These are phyloP conservation scores for Yamadazyma philogaea DNA, from an alignment of 805 yeast genomes.

Conservation along the genomic window DNA sequence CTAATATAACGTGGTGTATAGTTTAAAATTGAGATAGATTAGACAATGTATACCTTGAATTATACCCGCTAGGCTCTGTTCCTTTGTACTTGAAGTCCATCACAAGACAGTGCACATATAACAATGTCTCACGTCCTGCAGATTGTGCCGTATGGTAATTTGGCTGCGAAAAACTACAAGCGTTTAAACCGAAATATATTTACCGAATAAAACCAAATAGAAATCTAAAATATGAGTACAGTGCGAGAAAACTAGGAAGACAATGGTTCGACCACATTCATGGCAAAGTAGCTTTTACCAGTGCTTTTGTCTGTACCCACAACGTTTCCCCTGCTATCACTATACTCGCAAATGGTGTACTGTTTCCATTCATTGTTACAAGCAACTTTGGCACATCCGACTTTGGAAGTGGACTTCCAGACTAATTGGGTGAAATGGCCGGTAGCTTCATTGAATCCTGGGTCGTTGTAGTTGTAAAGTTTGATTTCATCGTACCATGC, in stretches of 20 bases:
- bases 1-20: constrained; percentile 2
- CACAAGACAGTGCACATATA: too few species aligned
- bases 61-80: neutral
- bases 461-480: constrained; percentile 50
- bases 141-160: neutral
- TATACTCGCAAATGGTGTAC: constrained; percentile 70
- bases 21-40: constrained; percentile 11
- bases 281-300: constrained; percentile 35
- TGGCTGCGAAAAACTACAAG: constrained; percentile 6
- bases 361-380: constrained; percentile 52
- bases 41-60: constrained; percentile 5
- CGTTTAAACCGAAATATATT: neutral
- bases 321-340: constrained; percentile 51
- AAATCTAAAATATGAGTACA: constrained; percentile 1
- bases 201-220: neutral
- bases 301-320: constrained; percentile 31
- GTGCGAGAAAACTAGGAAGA: constrained; percentile 1
- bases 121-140: too few species aligned
- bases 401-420: constrained; percentile 57
- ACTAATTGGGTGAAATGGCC: constrained; percentile 81
- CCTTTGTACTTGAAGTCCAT: too few species aligned
- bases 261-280: constrained; percentile 42
- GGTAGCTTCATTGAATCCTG: constrained; percentile 51
- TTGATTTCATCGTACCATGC: constrained; percentile 72
- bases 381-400: constrained; percentile 63